These are phyloP conservation scores for Penicillium soppii DNA, from an alignment of 495 filamentous ascomycete genomes.

Conservation along the genomic window DNA sequence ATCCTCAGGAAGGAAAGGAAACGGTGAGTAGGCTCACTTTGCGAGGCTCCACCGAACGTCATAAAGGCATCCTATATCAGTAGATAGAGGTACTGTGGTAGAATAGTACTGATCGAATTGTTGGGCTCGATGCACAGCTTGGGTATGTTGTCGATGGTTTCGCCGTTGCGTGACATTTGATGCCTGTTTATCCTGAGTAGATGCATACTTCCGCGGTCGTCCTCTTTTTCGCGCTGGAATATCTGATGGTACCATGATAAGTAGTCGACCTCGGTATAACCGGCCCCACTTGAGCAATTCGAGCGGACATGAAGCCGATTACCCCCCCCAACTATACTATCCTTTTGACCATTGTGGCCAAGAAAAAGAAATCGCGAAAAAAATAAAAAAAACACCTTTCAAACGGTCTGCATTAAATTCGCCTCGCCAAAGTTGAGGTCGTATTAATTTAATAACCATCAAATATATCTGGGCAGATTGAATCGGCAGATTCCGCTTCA, in stretches of 20 bases:
- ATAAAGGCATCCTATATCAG: too few species aligned
- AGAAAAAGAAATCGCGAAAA: too few species aligned
- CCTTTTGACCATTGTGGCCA: too few species aligned
- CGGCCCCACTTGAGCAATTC: background rate
- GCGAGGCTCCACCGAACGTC: too few species aligned
- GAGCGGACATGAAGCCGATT: background rate
- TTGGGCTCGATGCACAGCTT: background rate
- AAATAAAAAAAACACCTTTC: constrained; percentile 2
- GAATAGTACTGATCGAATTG: background rate
- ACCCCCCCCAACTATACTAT: too few species aligned
- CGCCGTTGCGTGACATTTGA: background rate
- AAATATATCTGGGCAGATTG: too few species aligned
- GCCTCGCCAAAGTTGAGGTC: too few species aligned
- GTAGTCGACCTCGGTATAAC: background rate
- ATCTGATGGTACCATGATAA: background rate
- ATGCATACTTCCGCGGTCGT: background rate
- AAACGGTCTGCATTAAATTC: too few species aligned
- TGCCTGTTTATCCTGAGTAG: background rate
- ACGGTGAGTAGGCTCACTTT: too few species aligned
- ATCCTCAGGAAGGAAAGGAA: too few species aligned
- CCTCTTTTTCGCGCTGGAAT: background rate
- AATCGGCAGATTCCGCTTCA: too few species aligned
- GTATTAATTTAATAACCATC: too few species aligned
- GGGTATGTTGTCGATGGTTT: background rate
- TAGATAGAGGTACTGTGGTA: background rate